Base-by-base conservation (phyloP, 2,329 filamentous ascomycete species). In the Hawksworthiomyces lignivorus region DNA sequence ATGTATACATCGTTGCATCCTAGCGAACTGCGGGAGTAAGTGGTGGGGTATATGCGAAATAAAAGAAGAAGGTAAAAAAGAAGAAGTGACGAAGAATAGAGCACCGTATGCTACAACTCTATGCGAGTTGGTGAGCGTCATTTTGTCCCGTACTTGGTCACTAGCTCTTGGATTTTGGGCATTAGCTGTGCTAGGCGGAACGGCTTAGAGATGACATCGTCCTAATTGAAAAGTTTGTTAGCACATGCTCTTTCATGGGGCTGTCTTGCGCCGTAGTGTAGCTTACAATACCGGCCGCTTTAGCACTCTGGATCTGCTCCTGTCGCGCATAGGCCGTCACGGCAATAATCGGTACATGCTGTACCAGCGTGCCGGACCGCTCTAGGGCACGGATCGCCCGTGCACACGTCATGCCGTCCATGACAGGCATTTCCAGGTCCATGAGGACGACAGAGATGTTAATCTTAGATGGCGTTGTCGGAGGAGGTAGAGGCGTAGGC, bases 381-480 rank as follows among this genome's bases (percentile, higher is more conserved):
- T 89, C 82, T 15, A 85, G 65, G 46, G 82, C 72, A 15, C 85
- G 73, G 40, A 90, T 87, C 46, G 68, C 74, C 31, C 72, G 69
- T 11, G 84, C 80, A 48, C 84, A 87, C 3, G 82, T 82, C 59
- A 85, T 75, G 27, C 85, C 85, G 53, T 89, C 83, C 84, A 88
- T 88, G 32, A 87, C 72, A 1, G 84, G 60, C 84, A 89, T 89
- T 54, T 88, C 84, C 36, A 87, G 69, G 55, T 89, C 85, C 84
- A 89, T 87, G 6, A 89, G 60, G 11, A 89, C 80, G 34, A 87
- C 69, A 8, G 77, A 77, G 19, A 85, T 70, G 36, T 78, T 70
- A 8, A 69, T 60, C 3, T 68, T 11, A n/a, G n/a, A n/a, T n/a
- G n/a, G n/a, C n/a, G n/a, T n/a, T n/a, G n/a, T n/a, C n/a, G n/a